phyloP scores from a whole-genome alignment of 2,329 filamentous ascomycete genomes.

The Ramularia collo-cygni region DNA sequence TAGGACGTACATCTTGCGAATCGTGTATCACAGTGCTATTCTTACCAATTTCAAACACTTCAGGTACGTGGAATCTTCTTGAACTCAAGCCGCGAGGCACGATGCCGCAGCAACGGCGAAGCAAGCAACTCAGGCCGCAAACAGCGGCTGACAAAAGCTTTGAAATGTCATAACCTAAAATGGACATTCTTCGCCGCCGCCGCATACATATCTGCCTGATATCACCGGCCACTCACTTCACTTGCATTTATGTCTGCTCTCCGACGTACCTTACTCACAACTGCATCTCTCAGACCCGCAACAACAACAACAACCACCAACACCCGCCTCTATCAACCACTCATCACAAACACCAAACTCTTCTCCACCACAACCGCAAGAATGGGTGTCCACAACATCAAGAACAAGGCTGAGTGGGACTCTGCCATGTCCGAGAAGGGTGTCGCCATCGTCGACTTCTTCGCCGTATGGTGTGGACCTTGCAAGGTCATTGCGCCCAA shows the following conservation, averaged over 20 bases:
- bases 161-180: too few relatives aligned
- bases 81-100: too few relatives aligned
- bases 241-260: slow-evolving; percentile 33
- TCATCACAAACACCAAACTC: slow-evolving; percentile 21
- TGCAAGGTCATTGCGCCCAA: slow-evolving; percentile 85
- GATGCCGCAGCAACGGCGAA: too few relatives aligned
- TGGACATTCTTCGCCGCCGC: too few relatives aligned
- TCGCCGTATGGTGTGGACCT: slow-evolving; percentile 86
- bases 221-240: background rate
- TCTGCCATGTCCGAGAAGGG: slow-evolving; percentile 44
- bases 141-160: too few relatives aligned
- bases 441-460: slow-evolving; percentile 71
- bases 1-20: too few relatives aligned
- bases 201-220: background rate
- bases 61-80: too few relatives aligned
- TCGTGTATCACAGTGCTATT: too few relatives aligned
- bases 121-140: too few relatives aligned
- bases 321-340: slow-evolving; percentile 16
- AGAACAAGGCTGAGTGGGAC: slow-evolving; percentile 55
- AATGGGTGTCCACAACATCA: slow-evolving; percentile 45
- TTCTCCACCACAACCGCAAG: slow-evolving; percentile 42
- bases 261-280: slow-evolving; percentile 38
- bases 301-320: slow-evolving; percentile 9
- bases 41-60: too few relatives aligned
- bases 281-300: slow-evolving; percentile 28